Base-by-base conservation (phyloP, 2,329 filamentous ascomycete genomes). In the Sphaerostilbella broomeana region DNA sequence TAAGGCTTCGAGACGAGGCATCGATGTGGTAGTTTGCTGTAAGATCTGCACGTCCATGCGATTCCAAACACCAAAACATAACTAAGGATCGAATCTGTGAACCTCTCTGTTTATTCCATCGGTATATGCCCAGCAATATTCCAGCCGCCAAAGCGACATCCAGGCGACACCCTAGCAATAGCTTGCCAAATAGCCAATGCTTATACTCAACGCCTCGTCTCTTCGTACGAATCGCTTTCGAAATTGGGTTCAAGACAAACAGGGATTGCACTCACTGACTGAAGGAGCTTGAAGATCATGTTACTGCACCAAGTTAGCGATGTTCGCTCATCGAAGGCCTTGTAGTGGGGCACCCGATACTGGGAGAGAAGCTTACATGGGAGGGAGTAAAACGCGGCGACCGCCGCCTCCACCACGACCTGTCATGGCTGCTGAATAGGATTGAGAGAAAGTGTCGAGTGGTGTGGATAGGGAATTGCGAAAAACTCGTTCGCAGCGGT, bases 201-300 rank as follows among this genome's bases (percentile, higher is more conserved):
- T n/a, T n/a, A n/a, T n/a, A 8, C 13, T 18, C 28, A 13, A 31
- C 28, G n/a, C 18, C 15, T 13, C 28, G 15, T 13, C 15, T 31
- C n/a, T 17, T 29, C 38, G 30, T 16, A 15, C 9, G 4, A 4
- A 12, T 18, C 10, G 17, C 18, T 18, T 20, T 11, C 12, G 12
- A 13, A 28, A 5, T 5, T 16, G 20, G 10, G 9, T 19, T 12
- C 15, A 24, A 11, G 15, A 21, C 13, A 11, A n/a, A n/a, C 8
- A 24, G 7, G 16, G 20, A 24, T 32, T 27, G 10, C 16, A 64
- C 63, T 63, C 45, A 65, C 63, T 31, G 65, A 68, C 56, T 81
- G 89, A 8, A 97, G 77, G 26, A 95, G 82, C 72, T 92, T 94
- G 78, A 69, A 69, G 47, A 69, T 68, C 50, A 67, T 64, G 54